These are phyloP conservation scores for Tillandsia fasciculata DNA, from an alignment of 176 grass and related monocot species.

Conservation along the genomic window DNA sequence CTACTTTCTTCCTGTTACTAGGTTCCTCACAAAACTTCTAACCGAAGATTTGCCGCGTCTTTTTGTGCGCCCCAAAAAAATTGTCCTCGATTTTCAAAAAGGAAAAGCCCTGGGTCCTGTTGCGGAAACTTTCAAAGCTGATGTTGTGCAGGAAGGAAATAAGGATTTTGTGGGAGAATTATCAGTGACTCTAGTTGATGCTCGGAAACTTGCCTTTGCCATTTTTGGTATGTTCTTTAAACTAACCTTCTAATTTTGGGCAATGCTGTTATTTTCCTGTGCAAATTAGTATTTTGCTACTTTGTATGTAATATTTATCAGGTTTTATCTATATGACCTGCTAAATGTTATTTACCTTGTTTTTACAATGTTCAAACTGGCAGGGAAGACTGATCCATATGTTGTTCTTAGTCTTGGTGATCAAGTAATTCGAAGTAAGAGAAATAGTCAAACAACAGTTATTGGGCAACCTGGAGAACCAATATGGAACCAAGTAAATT, in stretches of 20 bases:
- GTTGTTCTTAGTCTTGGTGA: constrained; percentile 75
- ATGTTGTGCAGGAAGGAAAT: constrained; percentile 66
- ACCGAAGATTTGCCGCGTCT: constrained; percentile 93
- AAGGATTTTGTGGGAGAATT: constrained; percentile 88
- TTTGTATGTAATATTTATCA: neutral
- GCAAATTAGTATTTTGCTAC: too few species aligned
- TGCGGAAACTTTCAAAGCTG: constrained; percentile 32
- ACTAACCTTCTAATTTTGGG: neutral
- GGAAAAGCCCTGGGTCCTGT: constrained; percentile 76
- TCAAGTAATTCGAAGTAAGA: constrained; percentile 95
- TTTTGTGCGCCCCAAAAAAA: constrained; percentile 93
- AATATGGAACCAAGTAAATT: constrained; percentile 94
- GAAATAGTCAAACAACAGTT: constrained; percentile 94
- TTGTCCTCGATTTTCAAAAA: constrained; percentile 93
- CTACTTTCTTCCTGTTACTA: constrained; percentile 19
- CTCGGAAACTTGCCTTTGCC: constrained; percentile 78
- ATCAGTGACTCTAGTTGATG: constrained; percentile 93
- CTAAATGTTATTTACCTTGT: neutral
- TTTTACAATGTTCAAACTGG: constrained; percentile 11
- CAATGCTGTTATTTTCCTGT: too few species aligned
- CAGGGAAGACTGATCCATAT: constrained; percentile 97
- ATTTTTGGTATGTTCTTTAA: constrained; percentile 51
- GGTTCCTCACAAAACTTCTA: constrained; percentile 89
- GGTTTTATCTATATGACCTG: neutral
- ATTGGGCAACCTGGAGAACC: constrained; percentile 79